phyloP scores from a whole-genome alignment of 2,329 filamentous ascomycete species.

The Lecanicillium sp. region DNA sequence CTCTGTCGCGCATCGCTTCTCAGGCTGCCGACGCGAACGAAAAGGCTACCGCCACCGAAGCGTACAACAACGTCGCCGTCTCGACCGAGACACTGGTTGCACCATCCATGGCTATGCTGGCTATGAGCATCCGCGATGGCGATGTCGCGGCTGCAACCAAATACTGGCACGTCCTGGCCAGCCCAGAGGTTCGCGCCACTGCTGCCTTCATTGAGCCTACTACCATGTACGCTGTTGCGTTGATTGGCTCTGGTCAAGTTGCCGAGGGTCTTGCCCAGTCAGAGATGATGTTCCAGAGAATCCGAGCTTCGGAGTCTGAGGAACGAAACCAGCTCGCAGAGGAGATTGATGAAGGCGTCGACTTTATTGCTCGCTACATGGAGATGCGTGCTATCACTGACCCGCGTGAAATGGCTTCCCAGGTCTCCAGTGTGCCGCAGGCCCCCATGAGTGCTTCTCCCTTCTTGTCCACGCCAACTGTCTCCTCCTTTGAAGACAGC shows the following conservation, averaged over 20 bases:
- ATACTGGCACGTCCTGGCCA: conserved; percentile 71
- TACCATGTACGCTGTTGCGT: conserved; percentile 80
- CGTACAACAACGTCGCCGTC: conserved; percentile 51
- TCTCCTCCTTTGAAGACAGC: conserved; percentile 64
- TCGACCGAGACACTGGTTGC: conserved; percentile 40
- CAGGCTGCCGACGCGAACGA: conserved; percentile 74
- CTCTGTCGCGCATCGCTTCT: conserved; percentile 66
- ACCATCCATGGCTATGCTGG: conserved; percentile 73
- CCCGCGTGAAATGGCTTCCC: conserved; percentile 44
- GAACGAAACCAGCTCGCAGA: conserved; percentile 53
- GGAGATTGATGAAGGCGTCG: conserved; percentile 79
- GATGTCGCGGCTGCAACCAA: conserved; percentile 68
- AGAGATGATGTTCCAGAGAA: conserved; percentile 79
- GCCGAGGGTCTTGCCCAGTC: conserved; percentile 73
- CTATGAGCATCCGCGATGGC: conserved; percentile 75
- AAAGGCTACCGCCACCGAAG: conserved; percentile 56
- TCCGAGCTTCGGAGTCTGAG: conserved; percentile 53
- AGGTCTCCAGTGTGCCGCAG: conserved; percentile 31
- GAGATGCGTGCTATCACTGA: conserved; percentile 43
- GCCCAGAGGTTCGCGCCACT: conserved; percentile 50
- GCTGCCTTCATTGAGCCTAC: conserved; percentile 74
- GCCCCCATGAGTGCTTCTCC: conserved; percentile 37
- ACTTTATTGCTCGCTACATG: conserved; percentile 58
- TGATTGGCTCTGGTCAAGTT: conserved; percentile 78
- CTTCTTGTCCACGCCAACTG: conserved; percentile 45